phyloP scores from a whole-genome alignment of 495 filamentous ascomycete genomes.

The Parathielavia hyrcaniae region DNA sequence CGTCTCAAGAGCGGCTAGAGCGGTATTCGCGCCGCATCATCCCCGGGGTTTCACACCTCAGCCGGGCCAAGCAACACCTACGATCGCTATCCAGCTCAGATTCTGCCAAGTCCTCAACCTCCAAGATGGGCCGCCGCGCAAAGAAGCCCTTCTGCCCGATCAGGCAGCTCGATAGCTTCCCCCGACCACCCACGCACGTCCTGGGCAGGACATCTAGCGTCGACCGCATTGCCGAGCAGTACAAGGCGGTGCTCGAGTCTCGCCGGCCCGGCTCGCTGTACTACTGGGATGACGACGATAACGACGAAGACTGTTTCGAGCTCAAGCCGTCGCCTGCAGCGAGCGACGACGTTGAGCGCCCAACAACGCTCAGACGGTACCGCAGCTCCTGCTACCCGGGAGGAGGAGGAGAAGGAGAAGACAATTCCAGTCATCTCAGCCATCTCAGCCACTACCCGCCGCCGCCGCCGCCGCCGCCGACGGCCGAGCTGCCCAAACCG shows the following conservation, averaged over 20 bases:
- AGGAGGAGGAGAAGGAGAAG: conserved; percentile 2
- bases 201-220: conserved; percentile 32
- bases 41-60: conserved; percentile 40
- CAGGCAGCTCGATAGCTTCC: conserved; percentile 35
- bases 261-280: conserved; percentile 21
- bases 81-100: conserved; percentile 21
- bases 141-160: conserved; percentile 42
- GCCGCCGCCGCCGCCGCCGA: too few species aligned
- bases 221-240: conserved; percentile 44
- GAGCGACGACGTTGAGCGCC: background rate
- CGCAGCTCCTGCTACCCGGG: conserved; percentile 16
- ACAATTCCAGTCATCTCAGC: conserved; percentile 11
- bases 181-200: conserved; percentile 26
- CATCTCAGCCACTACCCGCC: too few species aligned
- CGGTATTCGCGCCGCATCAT: conserved; percentile 21
- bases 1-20: conserved; percentile 1
- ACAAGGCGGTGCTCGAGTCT: conserved; percentile 38
- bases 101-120: conserved; percentile 8
- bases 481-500: background rate
- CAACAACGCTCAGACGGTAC: conserved; percentile 3
- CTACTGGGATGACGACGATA: too few species aligned
- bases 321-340: conserved; percentile 21
- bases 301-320: conserved; percentile 25
- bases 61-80: conserved; percentile 22
- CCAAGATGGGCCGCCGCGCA: conserved; percentile 34